phyloP scores from a whole-genome alignment of 306 rosid species.

The Corylus avellana region DNA sequence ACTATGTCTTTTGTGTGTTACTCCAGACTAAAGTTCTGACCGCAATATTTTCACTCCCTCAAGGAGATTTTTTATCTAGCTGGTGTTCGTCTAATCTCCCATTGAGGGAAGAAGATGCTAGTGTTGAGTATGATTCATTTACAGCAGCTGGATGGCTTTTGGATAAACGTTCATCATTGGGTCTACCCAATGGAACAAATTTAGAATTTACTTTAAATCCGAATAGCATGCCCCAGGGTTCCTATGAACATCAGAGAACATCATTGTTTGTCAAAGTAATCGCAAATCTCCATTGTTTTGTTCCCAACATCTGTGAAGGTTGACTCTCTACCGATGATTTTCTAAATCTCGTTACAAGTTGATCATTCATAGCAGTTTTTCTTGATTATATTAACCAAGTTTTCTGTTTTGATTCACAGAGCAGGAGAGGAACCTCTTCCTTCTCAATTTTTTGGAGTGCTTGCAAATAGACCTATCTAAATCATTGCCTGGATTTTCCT shows the following conservation, averaged over 20 bases:
- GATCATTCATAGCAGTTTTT: slow-evolving; percentile 23
- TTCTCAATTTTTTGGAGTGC: slow-evolving; percentile 78
- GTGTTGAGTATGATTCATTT: slow-evolving; percentile 77
- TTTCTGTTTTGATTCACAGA: slow-evolving; percentile 56
- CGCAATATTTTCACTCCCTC: slow-evolving; percentile 80
- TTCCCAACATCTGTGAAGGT: slow-evolving; percentile 94
- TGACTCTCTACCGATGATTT: slow-evolving; percentile 35
- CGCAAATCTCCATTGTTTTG: slow-evolving; percentile 97
- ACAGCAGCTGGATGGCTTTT: slow-evolving; percentile 90
- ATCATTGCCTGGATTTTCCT: slow-evolving; percentile 66
- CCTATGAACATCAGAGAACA: slow-evolving; percentile 86
- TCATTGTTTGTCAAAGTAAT: slow-evolving; percentile 88
- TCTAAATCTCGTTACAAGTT: slow-evolving; percentile 21
- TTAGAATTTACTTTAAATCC: slow-evolving; percentile 56
- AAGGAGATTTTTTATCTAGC: slow-evolving; percentile 77
- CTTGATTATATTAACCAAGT: slow-evolving; percentile 24
- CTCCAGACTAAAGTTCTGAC: slow-evolving; percentile 87
- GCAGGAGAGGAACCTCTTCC: slow-evolving; percentile 85
- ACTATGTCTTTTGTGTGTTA: slow-evolving; percentile 44
- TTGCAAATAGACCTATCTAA: slow-evolving; percentile 67
- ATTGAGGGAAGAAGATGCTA: slow-evolving; percentile 73
- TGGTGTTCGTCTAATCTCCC: slow-evolving; percentile 96
- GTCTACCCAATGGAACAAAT: slow-evolving; percentile 34
- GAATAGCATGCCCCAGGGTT: slow-evolving; percentile 61
- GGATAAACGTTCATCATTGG: slow-evolving; percentile 52